These are phyloP conservation scores for Neurospora sp. DNA, from an alignment of 495 filamentous ascomycete species.

Conservation along the genomic window DNA sequence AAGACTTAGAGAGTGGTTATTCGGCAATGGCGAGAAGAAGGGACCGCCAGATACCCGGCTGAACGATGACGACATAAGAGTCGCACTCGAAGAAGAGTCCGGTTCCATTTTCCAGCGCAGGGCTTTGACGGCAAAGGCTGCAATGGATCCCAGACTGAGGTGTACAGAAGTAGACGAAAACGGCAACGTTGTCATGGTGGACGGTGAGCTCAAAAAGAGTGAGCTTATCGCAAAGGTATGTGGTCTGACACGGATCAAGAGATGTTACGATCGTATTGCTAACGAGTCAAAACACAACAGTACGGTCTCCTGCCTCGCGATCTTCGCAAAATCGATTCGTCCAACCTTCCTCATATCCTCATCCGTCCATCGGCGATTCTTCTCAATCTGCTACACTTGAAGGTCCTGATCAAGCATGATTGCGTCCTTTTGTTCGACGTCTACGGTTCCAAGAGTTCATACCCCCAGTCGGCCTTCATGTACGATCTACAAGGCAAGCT, in stretches of 20 bases:
- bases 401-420: slow-evolving; percentile 88
- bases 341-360: slow-evolving; percentile 90
- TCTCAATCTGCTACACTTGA: slow-evolving; percentile 86
- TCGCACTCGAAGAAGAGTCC: slow-evolving; percentile 36
- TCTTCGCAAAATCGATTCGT: slow-evolving; percentile 96
- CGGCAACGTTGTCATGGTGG: slow-evolving; percentile 89
- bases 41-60: slow-evolving; percentile 16
- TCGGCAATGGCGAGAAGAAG: slow-evolving; percentile 30
- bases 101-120: slow-evolving; percentile 51
- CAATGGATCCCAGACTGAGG: slow-evolving; percentile 70
- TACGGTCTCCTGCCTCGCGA: slow-evolving; percentile 94
- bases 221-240: slow-evolving; percentile 91
- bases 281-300: slow-evolving; percentile 36
- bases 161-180: slow-evolving; percentile 93
- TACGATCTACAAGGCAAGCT: slow-evolving; percentile 70
- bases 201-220: slow-evolving; percentile 93
- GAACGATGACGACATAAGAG: slow-evolving; percentile 44
- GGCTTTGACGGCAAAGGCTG: slow-evolving; percentile 56
- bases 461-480: slow-evolving; percentile 92
- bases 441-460: slow-evolving; percentile 88
- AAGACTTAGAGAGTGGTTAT: slow-evolving; percentile 48
- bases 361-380: slow-evolving; percentile 90
- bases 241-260: slow-evolving; percentile 2
- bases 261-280: background rate
- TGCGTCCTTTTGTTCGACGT: slow-evolving; percentile 92